Evolutionary conservation across 2,329 filamentous ascomycete species (phyloP), one percentile per base, ranked within the genome.

Genomic region (Phoma sp.): DNA sequence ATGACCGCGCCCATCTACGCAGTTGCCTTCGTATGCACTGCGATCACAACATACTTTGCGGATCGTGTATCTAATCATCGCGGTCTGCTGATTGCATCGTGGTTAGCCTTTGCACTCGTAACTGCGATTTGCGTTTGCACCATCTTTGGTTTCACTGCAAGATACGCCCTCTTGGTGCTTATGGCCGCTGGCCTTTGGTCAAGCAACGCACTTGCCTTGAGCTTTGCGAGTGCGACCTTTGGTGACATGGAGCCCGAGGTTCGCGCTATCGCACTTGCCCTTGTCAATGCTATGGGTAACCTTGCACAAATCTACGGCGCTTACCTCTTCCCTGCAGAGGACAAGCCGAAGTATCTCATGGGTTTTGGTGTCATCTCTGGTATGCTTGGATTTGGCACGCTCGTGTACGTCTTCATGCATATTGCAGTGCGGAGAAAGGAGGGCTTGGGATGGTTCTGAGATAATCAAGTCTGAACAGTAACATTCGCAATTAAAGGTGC

Each of bases 181-280:
- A 83, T 84, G 80, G 81, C 82, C 0, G 78, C 80, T 1, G 83
- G 81, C 0, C 72, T 85, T 0, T 84, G 81, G 82, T 73, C 79
- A 0, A 78, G 79, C 1, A 84, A 85, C 60, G 81, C 78, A 0
- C 74, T 81, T 2, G 75, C 78, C 0, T 72, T 86, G 14, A 77
- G 80, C 0, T 85, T 80, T 52, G 80, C 80, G 0, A 80, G 80
- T 3, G 79, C 80, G 0, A 81, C 80, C 0, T 84, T 85, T 61
- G 77, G 76, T 1, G 66, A 71, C 14, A 79, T 84, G 76, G 72
- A 75, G 18, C 76, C 75, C 0, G 80, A 84, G 58, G 77, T 78
- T 3, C 69, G 82, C n/a, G 82, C 77, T 11, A 77, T 85, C n/a
- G 75, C 75, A 3, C 66, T 85, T 22, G 82, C 81, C 1, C 65